Evolutionary conservation across 2,329 filamentous ascomycete species (phyloP), one percentile per base, ranked within the genome.

Genomic region (Sclerotiophoma versabilis): DNA sequence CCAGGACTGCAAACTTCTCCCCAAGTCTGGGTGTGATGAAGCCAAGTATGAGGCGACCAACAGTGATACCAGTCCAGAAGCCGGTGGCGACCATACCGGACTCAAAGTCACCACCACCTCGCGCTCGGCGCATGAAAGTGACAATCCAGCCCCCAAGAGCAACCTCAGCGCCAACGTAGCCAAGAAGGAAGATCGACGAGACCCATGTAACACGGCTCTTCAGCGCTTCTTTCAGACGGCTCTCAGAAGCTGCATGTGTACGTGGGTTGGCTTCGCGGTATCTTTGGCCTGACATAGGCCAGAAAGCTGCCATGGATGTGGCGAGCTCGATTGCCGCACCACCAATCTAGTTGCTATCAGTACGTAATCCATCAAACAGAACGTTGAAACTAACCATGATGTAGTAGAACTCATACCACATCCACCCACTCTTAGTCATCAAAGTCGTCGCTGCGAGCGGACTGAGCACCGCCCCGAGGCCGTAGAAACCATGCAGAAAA

Each of bases 21-120:
- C 90, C 90, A 19, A 90, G 79, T 1, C 81, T 79, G 1, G 87
- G 85, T 0, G 91, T 93, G 6, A 92, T 76, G 63, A 93, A 93
- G 0, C 89, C 89, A 9, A 95, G 76, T 0, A 86, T 68, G 2
- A 93, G 77, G 1, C 91, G 81, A 0, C 91, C 91, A 1, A 90
- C 70, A 0, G 90, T 91, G 60, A 93, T 81, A 0, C 91, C 91
- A 8, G 90, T 81, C 91, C 91, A 96, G 76, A 92, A 95, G 0
- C 89, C 87, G 0, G 89, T 93, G 0, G 86, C 86, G 0, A 85
- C 85, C 75, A 93, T 83, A 3, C 91, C 90, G 20, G 87, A 86
- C 5, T 85, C 81, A 65, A 93, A 93, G 0, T 84, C 78, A 19
- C 80, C 81, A 3, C 87, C 89, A 30, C 86, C 75, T 19, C 92